phyloP scores from a whole-genome alignment of 495 filamentous ascomycete species.

The Penicillium fimorum region DNA sequence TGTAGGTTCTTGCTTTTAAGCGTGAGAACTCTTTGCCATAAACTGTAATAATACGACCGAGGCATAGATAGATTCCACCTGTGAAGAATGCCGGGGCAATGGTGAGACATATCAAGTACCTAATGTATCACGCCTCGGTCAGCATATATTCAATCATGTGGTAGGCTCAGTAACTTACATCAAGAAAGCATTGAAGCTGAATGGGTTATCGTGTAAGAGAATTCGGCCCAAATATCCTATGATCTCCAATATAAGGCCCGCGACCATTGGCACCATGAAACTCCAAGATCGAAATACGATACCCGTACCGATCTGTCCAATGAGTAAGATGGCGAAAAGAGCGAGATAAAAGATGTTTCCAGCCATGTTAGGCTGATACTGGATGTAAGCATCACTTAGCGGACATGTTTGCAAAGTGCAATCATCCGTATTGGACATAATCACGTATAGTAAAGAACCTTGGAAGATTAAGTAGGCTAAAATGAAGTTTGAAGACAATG shows the following conservation, averaged over 20 bases:
- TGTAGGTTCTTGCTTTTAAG: slow-evolving; percentile 50
- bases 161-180: slow-evolving; percentile 26
- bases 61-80: slow-evolving; percentile 56
- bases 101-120: slow-evolving; percentile 51
- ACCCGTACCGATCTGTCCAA: slow-evolving; percentile 30
- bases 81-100: slow-evolving; percentile 57
- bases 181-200: slow-evolving; percentile 38
- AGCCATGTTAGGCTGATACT: slow-evolving; percentile 35
- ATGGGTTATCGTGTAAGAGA: slow-evolving; percentile 39
- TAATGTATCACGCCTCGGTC: slow-evolving; percentile 14
- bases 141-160: slow-evolving; percentile 5
- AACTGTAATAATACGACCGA: slow-evolving; percentile 51
- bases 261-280: slow-evolving; percentile 24
- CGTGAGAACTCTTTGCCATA: slow-evolving; percentile 48
- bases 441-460: neutral
- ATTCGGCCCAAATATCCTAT: slow-evolving; percentile 41
- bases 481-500: neutral
- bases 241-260: slow-evolving; percentile 38
- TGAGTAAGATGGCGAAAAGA: slow-evolving; percentile 32
- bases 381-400: slow-evolving; percentile 30
- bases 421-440: slow-evolving; percentile 8
- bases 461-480: neutral
- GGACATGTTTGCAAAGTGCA: slow-evolving; percentile 40
- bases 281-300: slow-evolving; percentile 32
- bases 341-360: slow-evolving; percentile 38